phyloP scores from a whole-genome alignment of 805 yeast genomes.

The Candida sphagnicola region DNA sequence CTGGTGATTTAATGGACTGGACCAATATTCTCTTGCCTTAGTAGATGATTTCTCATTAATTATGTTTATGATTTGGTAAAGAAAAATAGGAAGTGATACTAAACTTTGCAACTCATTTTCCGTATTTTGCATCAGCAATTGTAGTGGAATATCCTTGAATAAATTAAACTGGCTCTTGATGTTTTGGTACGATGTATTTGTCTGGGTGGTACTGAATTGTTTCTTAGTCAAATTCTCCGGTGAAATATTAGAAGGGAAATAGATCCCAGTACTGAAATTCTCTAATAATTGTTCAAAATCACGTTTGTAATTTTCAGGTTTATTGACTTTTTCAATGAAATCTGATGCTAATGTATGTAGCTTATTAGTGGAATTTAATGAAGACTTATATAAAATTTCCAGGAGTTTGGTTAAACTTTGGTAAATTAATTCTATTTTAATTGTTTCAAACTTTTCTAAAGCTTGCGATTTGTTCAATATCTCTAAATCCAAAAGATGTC shows the following conservation, averaged over 20 bases:
- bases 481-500: constrained; percentile 27
- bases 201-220: constrained; percentile 20
- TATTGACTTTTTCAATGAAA: constrained; percentile 16
- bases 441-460: constrained; percentile 32
- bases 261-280: constrained; percentile 34
- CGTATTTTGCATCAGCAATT: constrained; percentile 17
- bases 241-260: constrained; percentile 31
- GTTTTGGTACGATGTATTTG: constrained; percentile 34
- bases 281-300: constrained; percentile 23
- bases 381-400: constrained; percentile 26
- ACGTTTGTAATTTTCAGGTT: constrained; percentile 14
- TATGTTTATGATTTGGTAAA: constrained; percentile 18
- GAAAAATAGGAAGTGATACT: constrained; percentile 30
- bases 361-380: constrained; percentile 20
- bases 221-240: constrained; percentile 21
- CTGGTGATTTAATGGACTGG: constrained; percentile 26
- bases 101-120: constrained; percentile 18
- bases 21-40: constrained; percentile 18
- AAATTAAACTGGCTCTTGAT: constrained; percentile 34
- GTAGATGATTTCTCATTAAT: constrained; percentile 13
- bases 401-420: constrained; percentile 28
- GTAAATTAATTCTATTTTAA: constrained; percentile 31
- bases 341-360: constrained; percentile 20
- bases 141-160: constrained; percentile 38
- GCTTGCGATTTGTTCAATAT: constrained; percentile 16